These are phyloP conservation scores for Lipomyces chichibuensis DNA, from an alignment of 805 yeast genomes.

Conservation along the genomic window DNA sequence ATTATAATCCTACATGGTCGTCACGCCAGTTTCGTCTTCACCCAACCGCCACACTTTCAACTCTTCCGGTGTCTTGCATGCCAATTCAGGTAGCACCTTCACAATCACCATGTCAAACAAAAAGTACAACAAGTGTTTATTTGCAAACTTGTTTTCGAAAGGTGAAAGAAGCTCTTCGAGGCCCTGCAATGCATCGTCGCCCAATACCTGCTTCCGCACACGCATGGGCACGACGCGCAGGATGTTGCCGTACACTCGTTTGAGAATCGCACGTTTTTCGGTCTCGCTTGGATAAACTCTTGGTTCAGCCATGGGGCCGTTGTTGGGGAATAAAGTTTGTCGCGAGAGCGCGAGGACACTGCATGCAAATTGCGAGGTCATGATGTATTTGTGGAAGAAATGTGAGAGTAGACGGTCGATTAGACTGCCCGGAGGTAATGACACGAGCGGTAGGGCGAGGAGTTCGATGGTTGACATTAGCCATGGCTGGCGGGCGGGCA, in stretches of 20 bases:
- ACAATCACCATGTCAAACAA: conserved; percentile 40
- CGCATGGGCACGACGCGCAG: conserved; percentile 32
- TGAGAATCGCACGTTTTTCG: conserved; percentile 44
- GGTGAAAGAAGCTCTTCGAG: conserved; percentile 38
- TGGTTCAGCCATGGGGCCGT: conserved; percentile 56
- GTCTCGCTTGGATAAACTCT: conserved; percentile 49
- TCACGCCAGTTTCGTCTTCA: conserved; percentile 22
- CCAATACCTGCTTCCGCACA: conserved; percentile 32
- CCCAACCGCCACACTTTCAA: conserved; percentile 33
- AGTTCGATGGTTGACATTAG: conserved; percentile 34
- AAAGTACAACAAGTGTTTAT: conserved; percentile 41
- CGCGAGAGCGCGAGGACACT: conserved; percentile 43
- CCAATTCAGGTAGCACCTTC: conserved; percentile 40
- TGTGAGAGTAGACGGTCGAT: conserved; percentile 29
- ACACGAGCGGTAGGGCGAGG: conserved; percentile 29
- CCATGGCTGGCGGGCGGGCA: conserved; percentile 35
- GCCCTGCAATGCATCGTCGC: conserved; percentile 33
- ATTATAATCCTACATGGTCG: background rate
- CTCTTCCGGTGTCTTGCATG: conserved; percentile 38
- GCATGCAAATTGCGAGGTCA: conserved; percentile 28
- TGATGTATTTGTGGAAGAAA: conserved; percentile 26
- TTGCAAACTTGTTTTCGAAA: conserved; percentile 39
- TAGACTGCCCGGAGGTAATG: conserved; percentile 29
- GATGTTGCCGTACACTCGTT: conserved; percentile 30
- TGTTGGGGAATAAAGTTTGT: conserved; percentile 52